Base-by-base conservation (phyloP, 1,139 yeast species). In the Candida gigantensis region DNA sequence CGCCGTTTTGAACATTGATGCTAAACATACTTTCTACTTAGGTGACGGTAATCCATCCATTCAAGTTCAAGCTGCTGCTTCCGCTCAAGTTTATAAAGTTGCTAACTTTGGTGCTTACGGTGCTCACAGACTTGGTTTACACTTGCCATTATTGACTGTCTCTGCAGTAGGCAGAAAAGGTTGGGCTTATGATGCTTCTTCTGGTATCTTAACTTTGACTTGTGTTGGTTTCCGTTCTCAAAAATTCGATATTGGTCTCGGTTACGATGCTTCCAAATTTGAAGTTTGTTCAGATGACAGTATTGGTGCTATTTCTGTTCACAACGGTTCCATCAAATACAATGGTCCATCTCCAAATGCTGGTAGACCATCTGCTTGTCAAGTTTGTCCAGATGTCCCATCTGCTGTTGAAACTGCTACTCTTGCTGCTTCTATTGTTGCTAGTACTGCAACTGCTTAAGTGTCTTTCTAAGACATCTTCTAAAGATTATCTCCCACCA, bases 191-290 rank as follows among this genome's bases (percentile, higher is more conserved):
- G 37, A 44, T 24, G 25, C 50, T 3, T 24, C 13, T 3, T 44
- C 54, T 5, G 64, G 63, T 36, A 44, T 57, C 14, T 55, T 57
- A 47, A 50, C 55, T 5, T 42, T 57, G 28, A 24, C 30, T 9
- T 28, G 26, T 23, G 8, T 12, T n/a, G 36, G 43, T 15, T 15
- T 40, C 7, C 15, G 34, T 8, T 18, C 41, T 4, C 53, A 50
- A 17, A 35, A 43, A 1, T 58, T 55, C 35, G 30, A 41, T 10
- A 60, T 60, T 36, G 65, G 65, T 38, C 36, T 43, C 15, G 56
- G 54, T n/a, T 47, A 50, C 34, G 46, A 35, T 28, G 42, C 39
- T 10, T 33, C 35, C 12, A 26, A 31, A 7, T 45, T 55, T 21
- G 24, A 31, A 7, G 32, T 40, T 5, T 44, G 44, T 9, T 32